phyloP scores from a whole-genome alignment of 306 rosid species.

The Pyrus bretschneideri region DNA sequence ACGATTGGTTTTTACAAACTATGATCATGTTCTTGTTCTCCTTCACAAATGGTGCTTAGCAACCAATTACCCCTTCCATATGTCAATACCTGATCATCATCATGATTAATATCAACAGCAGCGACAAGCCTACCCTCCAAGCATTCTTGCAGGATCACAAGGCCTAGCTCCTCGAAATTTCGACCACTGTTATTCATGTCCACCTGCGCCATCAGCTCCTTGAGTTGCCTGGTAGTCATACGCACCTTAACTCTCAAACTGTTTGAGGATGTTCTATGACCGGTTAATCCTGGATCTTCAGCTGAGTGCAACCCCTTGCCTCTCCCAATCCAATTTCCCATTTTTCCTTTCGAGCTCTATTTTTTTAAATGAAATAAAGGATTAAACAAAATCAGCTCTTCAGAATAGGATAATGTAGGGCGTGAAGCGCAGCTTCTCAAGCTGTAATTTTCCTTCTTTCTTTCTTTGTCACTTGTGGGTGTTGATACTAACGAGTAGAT shows the following conservation, averaged over 20 bases:
- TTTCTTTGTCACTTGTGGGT: background rate
- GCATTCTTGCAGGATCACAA: constrained; percentile 34
- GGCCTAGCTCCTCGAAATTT: constrained; percentile 19
- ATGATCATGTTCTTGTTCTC: background rate
- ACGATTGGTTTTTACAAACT: background rate
- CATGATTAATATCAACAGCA: constrained; percentile 8
- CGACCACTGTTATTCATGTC: background rate
- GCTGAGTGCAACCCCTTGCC: constrained; percentile 11
- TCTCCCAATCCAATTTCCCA: constrained; percentile 38
- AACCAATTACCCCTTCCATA: background rate
- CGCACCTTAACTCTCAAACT: constrained; percentile 30
- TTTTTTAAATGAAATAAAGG: background rate
- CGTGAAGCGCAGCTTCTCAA: background rate
- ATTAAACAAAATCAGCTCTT: background rate
- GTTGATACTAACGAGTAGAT: background rate
- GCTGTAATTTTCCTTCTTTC: background rate
- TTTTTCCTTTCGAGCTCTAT: background rate
- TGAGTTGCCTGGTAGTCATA: constrained; percentile 25
- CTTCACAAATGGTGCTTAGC: constrained; percentile 28
- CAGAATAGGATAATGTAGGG: background rate
- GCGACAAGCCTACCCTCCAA: constrained; percentile 28
- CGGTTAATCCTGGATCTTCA: background rate
- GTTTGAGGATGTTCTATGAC: background rate
- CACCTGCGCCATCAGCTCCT: constrained; percentile 30
- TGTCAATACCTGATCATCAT: background rate